These are phyloP conservation scores for Coemansia asiatica DNA, from an alignment of 192 early-diverging fungal genomes.

Conservation along the genomic window DNA sequence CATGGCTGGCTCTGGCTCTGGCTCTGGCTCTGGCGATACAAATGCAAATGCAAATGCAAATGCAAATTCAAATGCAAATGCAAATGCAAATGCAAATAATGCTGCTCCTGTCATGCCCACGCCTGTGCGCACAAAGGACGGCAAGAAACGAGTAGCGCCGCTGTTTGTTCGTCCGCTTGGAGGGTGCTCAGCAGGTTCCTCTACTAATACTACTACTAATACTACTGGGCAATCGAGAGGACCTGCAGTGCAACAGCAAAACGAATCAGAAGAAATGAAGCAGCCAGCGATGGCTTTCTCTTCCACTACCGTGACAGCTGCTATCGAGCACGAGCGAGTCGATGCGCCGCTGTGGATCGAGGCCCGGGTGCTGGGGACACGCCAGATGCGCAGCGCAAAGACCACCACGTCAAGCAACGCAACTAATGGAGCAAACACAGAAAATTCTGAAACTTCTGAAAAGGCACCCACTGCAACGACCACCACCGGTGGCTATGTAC, in stretches of 20 bases:
- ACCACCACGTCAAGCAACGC: not conserved
- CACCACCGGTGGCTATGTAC: not conserved
- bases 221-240: too few species aligned
- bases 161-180: slow-evolving; percentile 55
- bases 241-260: too few species aligned
- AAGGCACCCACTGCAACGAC: not conserved
- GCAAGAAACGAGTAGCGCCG: slow-evolving; percentile 84
- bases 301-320: not conserved
- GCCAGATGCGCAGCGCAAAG: not conserved
- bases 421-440: not conserved
- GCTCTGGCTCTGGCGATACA: too few species aligned
- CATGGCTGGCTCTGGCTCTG: too few species aligned
- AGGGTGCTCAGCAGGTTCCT: not conserved
- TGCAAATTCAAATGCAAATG: not conserved
- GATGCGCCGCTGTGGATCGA: slow-evolving; percentile 47
- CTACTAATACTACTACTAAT: too few species aligned
- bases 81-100: not conserved
- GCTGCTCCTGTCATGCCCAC: slow-evolving; percentile 61
- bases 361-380: slow-evolving; percentile 31
- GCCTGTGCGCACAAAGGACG: slow-evolving; percentile 64
- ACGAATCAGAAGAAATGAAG: too few species aligned
- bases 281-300: too few species aligned
- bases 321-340: not conserved
- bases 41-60: too few species aligned
- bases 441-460: not conserved